Evolutionary conservation across 2,329 filamentous ascomycete genomes (phyloP).

Genomic region (Venturiaceae sp.): DNA sequence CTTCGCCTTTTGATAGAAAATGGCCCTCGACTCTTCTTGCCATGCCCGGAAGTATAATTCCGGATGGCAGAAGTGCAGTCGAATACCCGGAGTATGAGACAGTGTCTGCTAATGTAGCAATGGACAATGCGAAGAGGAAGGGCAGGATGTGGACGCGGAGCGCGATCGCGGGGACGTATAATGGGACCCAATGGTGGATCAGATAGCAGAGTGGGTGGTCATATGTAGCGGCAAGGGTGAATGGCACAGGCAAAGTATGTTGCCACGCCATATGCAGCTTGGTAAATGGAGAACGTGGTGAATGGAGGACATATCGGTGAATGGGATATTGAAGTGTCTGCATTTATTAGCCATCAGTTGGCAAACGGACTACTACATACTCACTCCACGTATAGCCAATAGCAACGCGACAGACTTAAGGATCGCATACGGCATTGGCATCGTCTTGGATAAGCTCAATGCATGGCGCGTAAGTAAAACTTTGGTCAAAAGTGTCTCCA

Average conservation of each 20-base stretch:
- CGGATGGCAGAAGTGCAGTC: conserved; percentile 2
- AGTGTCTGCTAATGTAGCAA: conserved; percentile 6
- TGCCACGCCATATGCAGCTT: conserved; percentile 4
- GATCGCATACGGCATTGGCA: conserved; percentile 55
- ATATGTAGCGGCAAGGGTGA: conserved; percentile 7
- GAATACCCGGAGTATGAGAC: conserved; percentile 9
- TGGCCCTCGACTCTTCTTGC: conserved; percentile 7
- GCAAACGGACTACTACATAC: conserved; percentile 8
- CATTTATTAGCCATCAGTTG: background rate
- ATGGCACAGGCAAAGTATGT: conserved; percentile 5
- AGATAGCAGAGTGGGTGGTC: conserved; percentile 10
- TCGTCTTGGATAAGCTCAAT: conserved; percentile 46
- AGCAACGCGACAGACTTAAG: conserved; percentile 43
- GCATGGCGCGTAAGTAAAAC: conserved; percentile 44
- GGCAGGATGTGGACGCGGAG: conserved; percentile 27
- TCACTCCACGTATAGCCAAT: conserved; percentile 47
- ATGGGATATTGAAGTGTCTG: conserved; percentile 61
- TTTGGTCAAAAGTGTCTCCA: conserved; percentile 47
- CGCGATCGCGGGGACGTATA: conserved; percentile 17
- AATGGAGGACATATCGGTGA: conserved; percentile 64
- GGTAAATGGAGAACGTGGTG: conserved; percentile 17
- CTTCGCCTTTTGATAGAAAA: conserved; percentile 5
- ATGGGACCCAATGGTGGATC: conserved; percentile 8
- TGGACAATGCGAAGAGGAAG: conserved; percentile 14
- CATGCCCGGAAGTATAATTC: conserved; percentile 8